Percentiles rank a stretch among this genome's conserved stretches.
Conservation (phyloP, 257 asterid genomes). For the Prunella vulgaris region DNA sequence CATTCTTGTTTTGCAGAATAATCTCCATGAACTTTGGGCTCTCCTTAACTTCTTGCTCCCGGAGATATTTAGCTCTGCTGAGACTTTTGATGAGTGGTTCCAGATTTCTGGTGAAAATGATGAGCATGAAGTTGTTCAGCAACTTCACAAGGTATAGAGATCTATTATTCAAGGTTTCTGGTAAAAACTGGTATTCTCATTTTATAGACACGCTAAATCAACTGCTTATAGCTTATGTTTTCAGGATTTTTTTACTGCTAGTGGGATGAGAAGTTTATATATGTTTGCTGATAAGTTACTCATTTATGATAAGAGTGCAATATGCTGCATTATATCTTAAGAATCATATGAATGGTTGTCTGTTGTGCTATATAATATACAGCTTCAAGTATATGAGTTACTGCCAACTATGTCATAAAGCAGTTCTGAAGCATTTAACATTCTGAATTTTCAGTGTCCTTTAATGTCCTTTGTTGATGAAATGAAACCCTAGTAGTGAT, state of each 20-base stretch:
- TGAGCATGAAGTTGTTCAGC: constrained; percentile 99
- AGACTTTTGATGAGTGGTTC: constrained; percentile 99
- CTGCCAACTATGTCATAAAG: not conserved
- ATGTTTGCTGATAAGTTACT: not conserved
- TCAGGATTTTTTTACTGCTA: not conserved
- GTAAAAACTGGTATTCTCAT: not conserved
- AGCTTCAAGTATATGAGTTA: not conserved
- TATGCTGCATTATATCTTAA: not conserved
- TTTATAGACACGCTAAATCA: not conserved
- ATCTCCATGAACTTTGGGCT: constrained; percentile 99
- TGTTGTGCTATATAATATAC: not conserved
- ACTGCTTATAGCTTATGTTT: not conserved
- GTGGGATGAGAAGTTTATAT: not conserved
- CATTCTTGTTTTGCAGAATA: constrained; percentile 58
- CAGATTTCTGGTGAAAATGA: constrained; percentile 98
- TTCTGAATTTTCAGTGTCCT: not conserved
- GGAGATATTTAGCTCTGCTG: constrained; percentile 98
- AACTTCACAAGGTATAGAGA: constrained; percentile 87
- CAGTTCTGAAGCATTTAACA: not conserved
- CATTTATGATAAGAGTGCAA: not conserved
- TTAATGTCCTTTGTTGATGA: not conserved
- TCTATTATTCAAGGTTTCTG: not conserved
- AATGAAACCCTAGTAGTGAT: not conserved
- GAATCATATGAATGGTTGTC: not conserved
- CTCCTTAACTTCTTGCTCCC: constrained; percentile 96